phyloP scores from a whole-genome alignment of 140 eudicot genomes.

The Senecio squalidus region DNA sequence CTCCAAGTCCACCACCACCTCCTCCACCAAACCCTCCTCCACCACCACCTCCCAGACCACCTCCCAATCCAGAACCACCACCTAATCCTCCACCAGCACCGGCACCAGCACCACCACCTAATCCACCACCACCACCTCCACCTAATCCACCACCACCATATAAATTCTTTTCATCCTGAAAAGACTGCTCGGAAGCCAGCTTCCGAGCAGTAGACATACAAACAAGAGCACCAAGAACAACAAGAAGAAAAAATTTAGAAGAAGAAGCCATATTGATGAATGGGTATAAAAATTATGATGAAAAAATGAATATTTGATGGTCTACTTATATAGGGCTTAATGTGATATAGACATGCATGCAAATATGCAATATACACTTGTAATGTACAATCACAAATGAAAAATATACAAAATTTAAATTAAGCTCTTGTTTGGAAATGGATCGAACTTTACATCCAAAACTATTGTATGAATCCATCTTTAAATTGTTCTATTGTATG shows the following conservation, averaged over 20 bases:
- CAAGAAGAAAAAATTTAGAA: slow-evolving; percentile 19
- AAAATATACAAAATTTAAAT: neutral
- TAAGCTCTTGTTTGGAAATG: too few relatives aligned
- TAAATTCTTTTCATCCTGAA: slow-evolving; percentile 25
- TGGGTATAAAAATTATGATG: slow-evolving; percentile 4
- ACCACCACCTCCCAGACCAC: slow-evolving; percentile 29
- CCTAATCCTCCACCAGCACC: slow-evolving; percentile 24
- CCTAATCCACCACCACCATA: slow-evolving; percentile 25
- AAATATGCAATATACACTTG: slow-evolving; percentile 12
- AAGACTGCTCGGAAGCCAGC: slow-evolving; percentile 9
- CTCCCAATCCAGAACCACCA: slow-evolving; percentile 26
- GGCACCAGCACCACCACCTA: slow-evolving; percentile 15
- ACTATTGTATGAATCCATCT: too few relatives aligned
- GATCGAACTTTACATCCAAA: too few relatives aligned
- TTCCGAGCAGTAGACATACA: slow-evolving; percentile 27
- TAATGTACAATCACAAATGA: slow-evolving; percentile 16
- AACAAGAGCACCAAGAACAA: slow-evolving; percentile 28
- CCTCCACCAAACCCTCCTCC: slow-evolving; percentile 30
- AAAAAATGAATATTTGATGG: slow-evolving; percentile 4
- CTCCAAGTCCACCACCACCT: slow-evolving; percentile 34
- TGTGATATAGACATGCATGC: neutral
- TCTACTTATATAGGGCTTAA: slow-evolving; percentile 13
- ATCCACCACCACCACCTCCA: slow-evolving; percentile 15
- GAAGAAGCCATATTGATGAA: slow-evolving; percentile 19
- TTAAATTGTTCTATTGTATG: neutral